phyloP scores from a whole-genome alignment of 495 filamentous ascomycete genomes.

The Daldinia childiae region DNA sequence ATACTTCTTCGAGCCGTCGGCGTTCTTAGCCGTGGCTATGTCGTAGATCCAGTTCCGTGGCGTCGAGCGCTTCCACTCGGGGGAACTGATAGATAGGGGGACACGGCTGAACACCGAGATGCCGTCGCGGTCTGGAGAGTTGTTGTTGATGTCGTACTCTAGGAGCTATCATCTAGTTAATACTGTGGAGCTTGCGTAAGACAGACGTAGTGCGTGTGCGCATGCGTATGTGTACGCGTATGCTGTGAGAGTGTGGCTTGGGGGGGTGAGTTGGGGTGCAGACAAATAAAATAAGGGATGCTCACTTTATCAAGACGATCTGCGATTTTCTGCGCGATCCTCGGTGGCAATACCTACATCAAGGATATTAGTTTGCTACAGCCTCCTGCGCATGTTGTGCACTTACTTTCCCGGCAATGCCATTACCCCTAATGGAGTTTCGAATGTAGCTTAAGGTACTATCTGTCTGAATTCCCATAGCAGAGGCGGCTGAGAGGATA shows the following conservation, averaged over 20 bases:
- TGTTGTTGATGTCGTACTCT: slow-evolving; percentile 62
- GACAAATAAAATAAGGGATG: background rate
- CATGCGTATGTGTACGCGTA: slow-evolving; percentile 17
- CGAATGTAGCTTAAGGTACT: slow-evolving; percentile 6
- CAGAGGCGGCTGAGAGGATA: slow-evolving; percentile 60
- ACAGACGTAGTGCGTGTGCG: slow-evolving; percentile 1
- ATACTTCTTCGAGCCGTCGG: slow-evolving; percentile 64
- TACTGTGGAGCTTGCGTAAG: slow-evolving; percentile 37
- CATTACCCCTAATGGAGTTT: slow-evolving; percentile 1
- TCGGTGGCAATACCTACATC: slow-evolving; percentile 12
- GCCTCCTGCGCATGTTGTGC: background rate
- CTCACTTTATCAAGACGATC: slow-evolving; percentile 18
- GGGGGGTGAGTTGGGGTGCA: slow-evolving; percentile 37
- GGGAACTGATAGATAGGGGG: slow-evolving; percentile 56
- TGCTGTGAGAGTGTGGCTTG: slow-evolving; percentile 1
- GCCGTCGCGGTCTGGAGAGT: slow-evolving; percentile 21
- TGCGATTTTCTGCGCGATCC: slow-evolving; percentile 9
- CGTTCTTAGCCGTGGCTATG: slow-evolving; percentile 59
- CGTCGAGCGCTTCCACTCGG: slow-evolving; percentile 58
- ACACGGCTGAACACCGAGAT: slow-evolving; percentile 57
- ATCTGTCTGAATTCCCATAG: slow-evolving; percentile 54
- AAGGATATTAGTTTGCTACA: slow-evolving; percentile 7
- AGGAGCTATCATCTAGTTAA: slow-evolving; percentile 56
- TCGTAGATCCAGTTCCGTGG: slow-evolving; percentile 64
- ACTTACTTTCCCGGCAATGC: slow-evolving; percentile 13